Evolutionary conservation across 1,284 basidiomycete species (phyloP).

Genomic region (Anthracocystis walkeri): DNA sequence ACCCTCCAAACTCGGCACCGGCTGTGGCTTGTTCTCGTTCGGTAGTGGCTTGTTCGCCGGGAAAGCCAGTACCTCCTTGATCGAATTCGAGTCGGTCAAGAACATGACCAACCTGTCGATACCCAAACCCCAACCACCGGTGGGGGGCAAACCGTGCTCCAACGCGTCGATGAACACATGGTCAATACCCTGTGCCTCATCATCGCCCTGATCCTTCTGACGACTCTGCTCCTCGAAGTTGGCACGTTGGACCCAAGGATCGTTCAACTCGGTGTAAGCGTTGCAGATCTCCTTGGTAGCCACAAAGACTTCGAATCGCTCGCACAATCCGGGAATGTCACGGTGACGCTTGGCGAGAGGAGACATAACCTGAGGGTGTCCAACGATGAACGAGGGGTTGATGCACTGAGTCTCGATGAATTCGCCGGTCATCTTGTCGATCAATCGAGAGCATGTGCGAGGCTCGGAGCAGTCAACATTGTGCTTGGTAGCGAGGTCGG

Average conservation of each 20-base stretch:
- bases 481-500: conserved; percentile 82
- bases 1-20: conserved; percentile 30
- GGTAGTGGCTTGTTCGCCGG: conserved; percentile 84
- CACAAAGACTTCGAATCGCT: conserved; percentile 98
- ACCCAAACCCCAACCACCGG: conserved; percentile 77
- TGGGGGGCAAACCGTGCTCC: conserved; percentile 96
- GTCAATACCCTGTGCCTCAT: conserved; percentile 97
- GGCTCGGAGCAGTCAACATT: conserved; percentile 98
- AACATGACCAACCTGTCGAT: conserved; percentile 58
- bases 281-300: conserved; percentile 90
- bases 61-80: conserved; percentile 90
- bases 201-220: conserved; percentile 96
- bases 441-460: conserved; percentile 90
- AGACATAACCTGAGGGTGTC: conserved; percentile 99
- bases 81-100: conserved; percentile 73
- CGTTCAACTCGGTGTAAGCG: conserved; percentile 83
- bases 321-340: conserved; percentile 80
- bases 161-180: conserved; percentile 75
- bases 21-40: conserved; percentile 42
- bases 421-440: conserved; percentile 98
- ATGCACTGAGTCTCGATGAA: conserved; percentile 97
- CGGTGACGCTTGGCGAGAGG: conserved; percentile 78
- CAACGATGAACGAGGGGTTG: conserved; percentile 93
- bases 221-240: conserved; percentile 91
- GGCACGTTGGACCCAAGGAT: conserved; percentile 81